A percentile compares a stretch with the other conserved stretches of the same genome.
phyloP scores from a whole-genome alignment of 2,329 filamentous ascomycete genomes.

The Diaporthe destruens region DNA sequence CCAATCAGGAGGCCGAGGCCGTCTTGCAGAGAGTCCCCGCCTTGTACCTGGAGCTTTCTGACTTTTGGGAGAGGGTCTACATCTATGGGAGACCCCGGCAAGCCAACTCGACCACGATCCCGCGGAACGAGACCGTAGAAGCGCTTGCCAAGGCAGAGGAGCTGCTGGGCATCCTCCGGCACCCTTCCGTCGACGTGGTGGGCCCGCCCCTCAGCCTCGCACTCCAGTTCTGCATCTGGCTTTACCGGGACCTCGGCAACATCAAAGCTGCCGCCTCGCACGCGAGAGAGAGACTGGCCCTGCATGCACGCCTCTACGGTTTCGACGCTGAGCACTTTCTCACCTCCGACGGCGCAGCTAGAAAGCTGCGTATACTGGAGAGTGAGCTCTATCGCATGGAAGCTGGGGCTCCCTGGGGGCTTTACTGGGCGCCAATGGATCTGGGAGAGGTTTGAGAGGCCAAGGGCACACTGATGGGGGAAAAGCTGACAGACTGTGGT shows the following conservation, averaged over 20 bases:
- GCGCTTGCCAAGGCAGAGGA: conserved; percentile 13
- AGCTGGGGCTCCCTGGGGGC: neutral
- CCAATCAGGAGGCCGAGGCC: neutral
- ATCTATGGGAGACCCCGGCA: neutral
- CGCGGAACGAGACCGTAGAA: neutral
- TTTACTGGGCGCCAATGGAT: neutral
- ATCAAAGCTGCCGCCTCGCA: neutral
- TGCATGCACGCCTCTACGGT: conserved; percentile 2
- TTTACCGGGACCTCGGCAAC: neutral
- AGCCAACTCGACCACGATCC: neutral
- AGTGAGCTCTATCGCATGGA: neutral
- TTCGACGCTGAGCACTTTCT: neutral
- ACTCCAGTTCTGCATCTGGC: neutral
- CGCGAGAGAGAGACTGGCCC: neutral
- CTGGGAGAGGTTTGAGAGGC: neutral
- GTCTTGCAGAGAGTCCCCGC: neutral
- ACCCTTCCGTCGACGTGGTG: conserved; percentile 23
- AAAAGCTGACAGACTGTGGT: neutral
- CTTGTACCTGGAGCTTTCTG: conserved; percentile 3
- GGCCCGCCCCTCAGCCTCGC: neutral
- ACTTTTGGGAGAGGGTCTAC: neutral
- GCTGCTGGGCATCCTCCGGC: conserved; percentile 9
- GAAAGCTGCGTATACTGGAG: neutral
- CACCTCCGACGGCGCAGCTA: too few relatives aligned
- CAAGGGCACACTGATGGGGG: neutral